Conservation (phyloP, 257 asterid genomes). For the Fraxinus quadrangulata region DNA sequence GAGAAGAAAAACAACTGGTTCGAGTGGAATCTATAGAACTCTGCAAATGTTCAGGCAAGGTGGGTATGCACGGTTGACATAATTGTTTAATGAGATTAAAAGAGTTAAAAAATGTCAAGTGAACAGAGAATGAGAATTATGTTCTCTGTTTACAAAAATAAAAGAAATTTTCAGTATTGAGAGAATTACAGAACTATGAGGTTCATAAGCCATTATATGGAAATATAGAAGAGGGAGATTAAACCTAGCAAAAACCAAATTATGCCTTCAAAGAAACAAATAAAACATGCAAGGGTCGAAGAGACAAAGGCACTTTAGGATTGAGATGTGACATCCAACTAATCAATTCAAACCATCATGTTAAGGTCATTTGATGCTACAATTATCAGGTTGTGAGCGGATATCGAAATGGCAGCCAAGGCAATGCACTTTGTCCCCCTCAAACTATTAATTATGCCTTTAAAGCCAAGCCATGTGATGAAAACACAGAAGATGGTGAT, state of each 20-base stretch:
- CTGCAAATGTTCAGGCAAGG: neutral
- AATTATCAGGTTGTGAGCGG: neutral
- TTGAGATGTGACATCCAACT: neutral
- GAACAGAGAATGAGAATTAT: neutral
- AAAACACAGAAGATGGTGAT: neutral
- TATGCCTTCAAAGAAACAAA: neutral
- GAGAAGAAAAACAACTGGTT: neutral
- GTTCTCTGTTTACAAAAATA: neutral
- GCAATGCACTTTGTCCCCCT: neutral
- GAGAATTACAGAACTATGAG: neutral
- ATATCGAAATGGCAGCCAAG: neutral
- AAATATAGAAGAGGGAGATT: neutral
- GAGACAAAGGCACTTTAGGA: neutral
- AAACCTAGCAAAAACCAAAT: neutral
- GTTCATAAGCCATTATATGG: neutral
- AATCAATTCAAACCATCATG: neutral
- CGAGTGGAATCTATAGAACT: neutral
- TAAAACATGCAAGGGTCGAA: neutral
- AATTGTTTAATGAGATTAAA: neutral
- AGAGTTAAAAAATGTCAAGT: neutral
- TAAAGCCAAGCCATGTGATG: neutral
- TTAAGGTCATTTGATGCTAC: neutral
- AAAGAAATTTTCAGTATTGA: neutral
- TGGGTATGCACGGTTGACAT: neutral
- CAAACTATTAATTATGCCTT: neutral